A percentile compares a stretch with the other conserved stretches of the same genome.
phyloP scores from a whole-genome alignment of 345 rosid species.

The Eucalyptus cloeziana region DNA sequence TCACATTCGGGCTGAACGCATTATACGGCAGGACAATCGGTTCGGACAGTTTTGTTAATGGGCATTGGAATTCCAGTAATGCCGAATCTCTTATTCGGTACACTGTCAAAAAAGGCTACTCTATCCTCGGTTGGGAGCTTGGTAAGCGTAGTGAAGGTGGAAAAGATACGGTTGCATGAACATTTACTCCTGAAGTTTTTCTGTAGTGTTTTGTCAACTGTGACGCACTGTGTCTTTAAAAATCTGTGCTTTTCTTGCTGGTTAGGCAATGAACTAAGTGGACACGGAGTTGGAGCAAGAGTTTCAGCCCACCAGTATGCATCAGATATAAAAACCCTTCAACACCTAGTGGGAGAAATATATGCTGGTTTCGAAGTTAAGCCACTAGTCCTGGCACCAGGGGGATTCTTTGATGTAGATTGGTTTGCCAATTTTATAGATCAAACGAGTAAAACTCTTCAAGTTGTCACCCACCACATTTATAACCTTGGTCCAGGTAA shows the following conservation, averaged over 20 bases:
- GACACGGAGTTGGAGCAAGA: conserved; percentile 22
- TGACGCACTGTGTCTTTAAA: neutral
- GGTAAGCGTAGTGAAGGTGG: conserved; percentile 9
- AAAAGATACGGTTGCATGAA: neutral
- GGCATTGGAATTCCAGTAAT: conserved; percentile 35
- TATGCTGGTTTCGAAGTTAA: conserved; percentile 16
- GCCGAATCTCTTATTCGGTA: conserved; percentile 22
- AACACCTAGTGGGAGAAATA: neutral
- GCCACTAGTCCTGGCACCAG: conserved; percentile 40
- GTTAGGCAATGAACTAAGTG: conserved; percentile 44
- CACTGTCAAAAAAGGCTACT: conserved; percentile 25
- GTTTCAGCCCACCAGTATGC: conserved; percentile 35
- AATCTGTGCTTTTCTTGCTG: neutral
- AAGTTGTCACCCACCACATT: conserved; percentile 51
- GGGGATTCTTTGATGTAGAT: conserved; percentile 29
- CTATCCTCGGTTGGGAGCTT: conserved; percentile 35
- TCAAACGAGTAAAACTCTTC: conserved; percentile 16
- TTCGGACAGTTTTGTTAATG: conserved; percentile 5
- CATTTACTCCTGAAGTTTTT: neutral
- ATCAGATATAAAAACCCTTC: conserved; percentile 9
- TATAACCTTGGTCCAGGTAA: conserved; percentile 56
- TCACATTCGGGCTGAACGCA: conserved; percentile 33
- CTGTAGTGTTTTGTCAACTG: neutral
- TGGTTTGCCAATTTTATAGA: conserved; percentile 26
- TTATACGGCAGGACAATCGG: conserved; percentile 14